These are phyloP conservation scores for Yamadazyma sp. DNA, from an alignment of 1,139 yeast genomes.

Conservation along the genomic window DNA sequence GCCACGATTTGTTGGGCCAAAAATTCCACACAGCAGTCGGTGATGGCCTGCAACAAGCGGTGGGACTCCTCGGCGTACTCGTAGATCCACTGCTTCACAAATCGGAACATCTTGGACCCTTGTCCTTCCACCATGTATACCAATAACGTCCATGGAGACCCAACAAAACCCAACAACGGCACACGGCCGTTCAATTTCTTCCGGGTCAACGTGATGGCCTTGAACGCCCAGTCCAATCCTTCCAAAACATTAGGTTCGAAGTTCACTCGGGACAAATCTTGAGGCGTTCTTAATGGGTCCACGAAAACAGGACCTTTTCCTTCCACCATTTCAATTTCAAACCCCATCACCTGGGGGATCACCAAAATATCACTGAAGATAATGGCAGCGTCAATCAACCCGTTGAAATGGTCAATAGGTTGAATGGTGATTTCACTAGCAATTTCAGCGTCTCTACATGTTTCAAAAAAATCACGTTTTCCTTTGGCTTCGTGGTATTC, in stretches of 20 bases:
- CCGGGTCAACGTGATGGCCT: constrained; percentile 86
- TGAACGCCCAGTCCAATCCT: constrained; percentile 91
- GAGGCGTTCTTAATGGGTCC: constrained; percentile 75
- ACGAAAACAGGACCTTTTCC: constrained; percentile 95
- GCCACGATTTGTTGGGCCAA: constrained; percentile 94
- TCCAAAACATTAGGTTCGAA: constrained; percentile 67
- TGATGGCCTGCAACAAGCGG: constrained; percentile 68
- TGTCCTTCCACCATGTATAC: constrained; percentile 99
- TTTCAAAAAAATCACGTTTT: constrained; percentile 85
- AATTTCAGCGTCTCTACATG: constrained; percentile 89
- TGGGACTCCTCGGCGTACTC: constrained; percentile 74
- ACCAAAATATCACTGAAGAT: constrained; percentile 94
- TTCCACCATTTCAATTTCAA: constrained; percentile 90
- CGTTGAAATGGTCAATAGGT: constrained; percentile 87
- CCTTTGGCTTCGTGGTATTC: constrained; percentile 92
- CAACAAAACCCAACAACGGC: constrained; percentile 92
- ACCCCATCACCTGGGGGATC: constrained; percentile 98
- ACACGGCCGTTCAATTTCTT: constrained; percentile 83
- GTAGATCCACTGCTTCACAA: constrained; percentile 90
- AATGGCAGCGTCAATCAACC: constrained; percentile 92
- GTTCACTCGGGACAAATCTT: constrained; percentile 60
- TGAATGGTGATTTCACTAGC: constrained; percentile 95
- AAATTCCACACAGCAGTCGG: constrained; percentile 90
- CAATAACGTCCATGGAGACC: constrained; percentile 96
- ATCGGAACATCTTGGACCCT: constrained; percentile 87